Evolutionary conservation across 2,329 filamentous ascomycete genomes (phyloP).

Genomic region (Akanthomyces uredinophilus): DNA sequence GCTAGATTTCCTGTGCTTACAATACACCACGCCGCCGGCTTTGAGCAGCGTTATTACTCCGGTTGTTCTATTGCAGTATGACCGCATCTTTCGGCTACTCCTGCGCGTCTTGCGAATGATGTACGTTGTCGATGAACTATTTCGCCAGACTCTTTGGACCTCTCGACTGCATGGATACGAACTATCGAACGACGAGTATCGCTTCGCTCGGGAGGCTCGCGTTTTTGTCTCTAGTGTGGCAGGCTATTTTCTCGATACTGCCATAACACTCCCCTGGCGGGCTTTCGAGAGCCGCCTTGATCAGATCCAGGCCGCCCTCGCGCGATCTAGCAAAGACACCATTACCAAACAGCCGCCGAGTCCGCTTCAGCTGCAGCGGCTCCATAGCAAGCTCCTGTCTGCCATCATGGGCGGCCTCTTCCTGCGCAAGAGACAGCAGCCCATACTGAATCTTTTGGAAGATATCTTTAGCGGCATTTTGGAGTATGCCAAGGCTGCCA

Average conservation of each 20-base stretch:
- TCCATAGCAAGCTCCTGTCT: slow-evolving; percentile 70
- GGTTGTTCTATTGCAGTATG: slow-evolving; percentile 69
- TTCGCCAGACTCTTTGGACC: slow-evolving; percentile 45
- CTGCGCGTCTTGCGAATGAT: slow-evolving; percentile 74
- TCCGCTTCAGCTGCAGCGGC: slow-evolving; percentile 60
- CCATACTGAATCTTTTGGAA: slow-evolving; percentile 67
- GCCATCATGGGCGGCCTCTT: slow-evolving; percentile 69
- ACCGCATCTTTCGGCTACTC: slow-evolving; percentile 75
- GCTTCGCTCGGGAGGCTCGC: slow-evolving; percentile 70
- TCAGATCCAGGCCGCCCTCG: slow-evolving; percentile 19
- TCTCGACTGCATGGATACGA: slow-evolving; percentile 23
- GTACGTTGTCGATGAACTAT: slow-evolving; percentile 64
- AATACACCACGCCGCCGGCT: slow-evolving; percentile 71
- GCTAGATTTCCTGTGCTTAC: slow-evolving; percentile 85
- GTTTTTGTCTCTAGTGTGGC: slow-evolving; percentile 71
- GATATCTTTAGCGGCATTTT: slow-evolving; percentile 72
- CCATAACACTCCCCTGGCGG: slow-evolving; percentile 68
- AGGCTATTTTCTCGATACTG: slow-evolving; percentile 75
- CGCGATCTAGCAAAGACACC: neutral
- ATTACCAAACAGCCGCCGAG: slow-evolving; percentile 35
- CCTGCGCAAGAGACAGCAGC: slow-evolving; percentile 67
- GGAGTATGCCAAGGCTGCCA: slow-evolving; percentile 54
- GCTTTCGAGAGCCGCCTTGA: slow-evolving; percentile 61
- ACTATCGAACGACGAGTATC: slow-evolving; percentile 32
- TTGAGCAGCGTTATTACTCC: slow-evolving; percentile 70